A percentile compares a stretch with the other conserved stretches of the same genome.
Conservation (phyloP, 345 rosid genomes). For the Eucalyptus fibrosa region DNA sequence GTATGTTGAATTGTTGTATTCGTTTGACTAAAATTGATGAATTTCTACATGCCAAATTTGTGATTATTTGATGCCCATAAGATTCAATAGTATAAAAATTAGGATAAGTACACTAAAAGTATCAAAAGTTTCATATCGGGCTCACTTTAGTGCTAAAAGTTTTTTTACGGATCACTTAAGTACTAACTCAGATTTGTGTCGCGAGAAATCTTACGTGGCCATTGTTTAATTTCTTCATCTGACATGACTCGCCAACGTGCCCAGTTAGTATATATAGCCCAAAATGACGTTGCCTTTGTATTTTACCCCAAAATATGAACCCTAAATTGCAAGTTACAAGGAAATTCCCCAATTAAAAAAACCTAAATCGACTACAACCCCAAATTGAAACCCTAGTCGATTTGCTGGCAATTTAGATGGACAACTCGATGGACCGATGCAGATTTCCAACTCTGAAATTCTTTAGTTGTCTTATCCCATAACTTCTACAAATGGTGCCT, state of each 20-base stretch:
- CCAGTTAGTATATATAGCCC: too few species aligned
- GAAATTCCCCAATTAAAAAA: too few species aligned
- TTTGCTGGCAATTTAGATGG: neutral
- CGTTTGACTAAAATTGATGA: neutral
- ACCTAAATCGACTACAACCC: neutral
- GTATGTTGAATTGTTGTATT: too few species aligned
- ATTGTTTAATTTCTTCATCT: too few species aligned
- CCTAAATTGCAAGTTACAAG: too few species aligned
- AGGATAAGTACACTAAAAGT: too few species aligned
- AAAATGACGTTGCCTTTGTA: too few species aligned
- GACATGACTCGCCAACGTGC: neutral
- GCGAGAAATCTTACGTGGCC: neutral
- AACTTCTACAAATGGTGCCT: neutral
- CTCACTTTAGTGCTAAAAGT: neutral
- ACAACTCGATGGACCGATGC: neutral
- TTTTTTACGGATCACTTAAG: neutral
- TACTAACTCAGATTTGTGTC: neutral
- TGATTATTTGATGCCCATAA: neutral
- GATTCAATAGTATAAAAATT: too few species aligned
- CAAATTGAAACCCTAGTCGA: neutral
- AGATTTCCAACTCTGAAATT: neutral
- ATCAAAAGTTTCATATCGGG: neutral
- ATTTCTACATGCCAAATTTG: neutral
- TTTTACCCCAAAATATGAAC: too few species aligned
- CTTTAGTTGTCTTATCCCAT: neutral